phyloP scores from a whole-genome alignment of 148 eudicot genomes.

The Camellia sinensis region DNA sequence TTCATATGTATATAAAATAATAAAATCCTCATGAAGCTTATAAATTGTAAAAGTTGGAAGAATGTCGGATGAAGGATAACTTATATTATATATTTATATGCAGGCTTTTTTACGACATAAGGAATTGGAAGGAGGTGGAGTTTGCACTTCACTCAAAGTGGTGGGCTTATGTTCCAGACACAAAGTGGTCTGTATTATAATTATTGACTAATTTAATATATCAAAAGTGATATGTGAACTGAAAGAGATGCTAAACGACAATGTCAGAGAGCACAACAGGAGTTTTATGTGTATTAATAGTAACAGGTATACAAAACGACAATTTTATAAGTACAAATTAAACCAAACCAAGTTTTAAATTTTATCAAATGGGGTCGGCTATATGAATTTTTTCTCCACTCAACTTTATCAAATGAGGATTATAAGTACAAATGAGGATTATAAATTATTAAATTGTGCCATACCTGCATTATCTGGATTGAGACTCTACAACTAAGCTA shows the following conservation, averaged over 20 bases:
- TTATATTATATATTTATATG: not conserved
- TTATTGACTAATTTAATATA: not conserved
- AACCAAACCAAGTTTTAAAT: too few species aligned
- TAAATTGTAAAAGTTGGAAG: conserved; percentile 17
- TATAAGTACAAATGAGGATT: too few species aligned
- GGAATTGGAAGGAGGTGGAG: conserved; percentile 23
- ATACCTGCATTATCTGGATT: too few species aligned
- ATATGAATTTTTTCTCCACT: too few species aligned
- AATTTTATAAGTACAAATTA: too few species aligned
- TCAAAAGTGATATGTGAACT: not conserved
- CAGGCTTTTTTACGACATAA: conserved; percentile 14
- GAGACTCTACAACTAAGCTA: not conserved
- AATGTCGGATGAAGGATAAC: conserved; percentile 17
- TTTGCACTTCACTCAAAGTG: conserved; percentile 2
- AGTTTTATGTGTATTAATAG: not conserved
- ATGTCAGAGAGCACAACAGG: not conserved
- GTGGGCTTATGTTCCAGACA: conserved; percentile 2
- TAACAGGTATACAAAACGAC: too few species aligned
- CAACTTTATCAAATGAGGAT: too few species aligned
- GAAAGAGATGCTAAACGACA: not conserved
- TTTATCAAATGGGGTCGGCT: too few species aligned
- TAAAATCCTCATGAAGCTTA: not conserved
- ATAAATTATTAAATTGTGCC: too few species aligned
- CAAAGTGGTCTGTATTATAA: not conserved
- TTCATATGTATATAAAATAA: not conserved